Percentiles rank a stretch among this genome's conserved stretches.
Conservation (phyloP, 345 rosid species). For the Iberis pinnata region DNA sequence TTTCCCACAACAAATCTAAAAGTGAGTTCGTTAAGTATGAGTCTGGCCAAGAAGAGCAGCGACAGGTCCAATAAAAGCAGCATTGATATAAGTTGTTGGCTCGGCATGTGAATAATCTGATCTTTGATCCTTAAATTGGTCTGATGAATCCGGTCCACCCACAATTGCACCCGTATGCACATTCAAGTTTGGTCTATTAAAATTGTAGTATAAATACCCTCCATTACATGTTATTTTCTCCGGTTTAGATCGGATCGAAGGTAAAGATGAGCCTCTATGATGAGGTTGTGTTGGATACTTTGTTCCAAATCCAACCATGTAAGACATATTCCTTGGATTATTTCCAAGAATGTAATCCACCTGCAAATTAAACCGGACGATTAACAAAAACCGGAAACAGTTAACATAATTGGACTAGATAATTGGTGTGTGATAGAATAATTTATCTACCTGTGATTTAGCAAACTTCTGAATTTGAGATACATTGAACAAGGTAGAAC, state of each 20-base stretch:
- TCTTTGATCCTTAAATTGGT: constrained; percentile 44
- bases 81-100: constrained; percentile 61
- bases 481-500: constrained; percentile 48
- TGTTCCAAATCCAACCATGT: constrained; percentile 70
- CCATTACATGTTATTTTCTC: constrained; percentile 49
- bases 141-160: constrained; percentile 67
- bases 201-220: constrained; percentile 38
- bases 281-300: constrained; percentile 58
- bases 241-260: constrained; percentile 39
- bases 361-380: constrained; percentile 26
- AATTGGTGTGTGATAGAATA: no score
- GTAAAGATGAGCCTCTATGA: constrained; percentile 74
- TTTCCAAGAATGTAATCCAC: constrained; percentile 68
- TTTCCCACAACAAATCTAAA: no score
- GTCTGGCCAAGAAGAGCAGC: constrained; percentile 43
- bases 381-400: no score
- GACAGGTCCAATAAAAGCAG: constrained; percentile 51
- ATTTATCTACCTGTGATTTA: constrained; percentile 51
- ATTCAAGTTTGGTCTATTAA: constrained; percentile 50
- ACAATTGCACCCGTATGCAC: constrained; percentile 64
- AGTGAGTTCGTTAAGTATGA: no score
- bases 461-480: constrained; percentile 59
- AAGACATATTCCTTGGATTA: constrained; percentile 74
- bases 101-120: constrained; percentile 59
- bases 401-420: background rate